A percentile compares a stretch with the other conserved stretches of the same genome.
Conservation (phyloP, 2,329 filamentous ascomycete genomes). For the Talaromyces verruculosus region DNA sequence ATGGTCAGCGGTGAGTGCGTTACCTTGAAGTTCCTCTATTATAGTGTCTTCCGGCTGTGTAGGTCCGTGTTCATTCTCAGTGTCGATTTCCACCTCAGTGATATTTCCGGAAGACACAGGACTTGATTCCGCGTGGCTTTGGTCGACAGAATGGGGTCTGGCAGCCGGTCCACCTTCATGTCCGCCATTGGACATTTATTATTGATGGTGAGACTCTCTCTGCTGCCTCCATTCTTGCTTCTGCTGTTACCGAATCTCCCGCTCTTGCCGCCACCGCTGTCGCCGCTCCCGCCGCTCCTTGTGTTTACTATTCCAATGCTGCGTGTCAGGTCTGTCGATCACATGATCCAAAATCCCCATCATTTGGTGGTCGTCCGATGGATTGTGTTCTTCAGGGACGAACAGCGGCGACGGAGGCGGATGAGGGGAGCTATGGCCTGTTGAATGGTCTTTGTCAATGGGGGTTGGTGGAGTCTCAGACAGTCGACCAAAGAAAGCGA, state of each 20-base stretch:
- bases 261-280: too few relatives aligned
- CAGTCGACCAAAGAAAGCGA: slow-evolving; percentile 26
- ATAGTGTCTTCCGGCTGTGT: not conserved
- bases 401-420: not conserved
- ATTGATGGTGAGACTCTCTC: slow-evolving; percentile 19
- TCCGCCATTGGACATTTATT: not conserved
- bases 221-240: too few relatives aligned
- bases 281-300: slow-evolving; percentile 15
- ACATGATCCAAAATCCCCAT: not conserved
- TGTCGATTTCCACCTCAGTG: not conserved
- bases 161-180: not conserved
- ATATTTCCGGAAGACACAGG: not conserved
- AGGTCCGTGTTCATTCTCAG: not conserved
- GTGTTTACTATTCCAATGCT: slow-evolving; percentile 18
- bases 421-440: not conserved
- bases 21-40: not conserved
- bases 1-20: not conserved
- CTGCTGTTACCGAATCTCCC: too few relatives aligned
- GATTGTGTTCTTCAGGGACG: not conserved
- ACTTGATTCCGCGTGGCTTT: not conserved
- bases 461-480: not conserved
- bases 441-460: not conserved
- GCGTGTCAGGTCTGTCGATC: not conserved
- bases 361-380: not conserved
- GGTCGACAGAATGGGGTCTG: not conserved